phyloP scores from a whole-genome alignment of 176 grass and related monocot genomes.

The Ampelocalamus luodianensis region DNA sequence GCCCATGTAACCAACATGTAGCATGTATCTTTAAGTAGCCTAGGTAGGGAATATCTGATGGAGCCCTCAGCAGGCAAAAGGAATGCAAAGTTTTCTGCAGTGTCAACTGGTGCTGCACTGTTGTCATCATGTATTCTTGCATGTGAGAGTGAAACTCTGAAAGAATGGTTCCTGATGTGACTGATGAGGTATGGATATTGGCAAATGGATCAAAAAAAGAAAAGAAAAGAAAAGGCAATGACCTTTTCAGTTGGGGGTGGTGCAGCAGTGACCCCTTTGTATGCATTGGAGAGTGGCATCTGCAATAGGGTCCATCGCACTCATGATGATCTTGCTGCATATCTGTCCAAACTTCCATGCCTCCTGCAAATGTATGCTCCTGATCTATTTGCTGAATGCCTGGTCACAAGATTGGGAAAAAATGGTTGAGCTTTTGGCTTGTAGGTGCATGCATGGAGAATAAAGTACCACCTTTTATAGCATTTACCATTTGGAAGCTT shows the following conservation, averaged over 20 bases:
- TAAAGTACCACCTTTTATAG: constrained; percentile 38
- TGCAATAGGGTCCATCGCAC: constrained; percentile 39
- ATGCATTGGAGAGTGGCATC: constrained; percentile 45
- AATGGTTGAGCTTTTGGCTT: constrained; percentile 29
- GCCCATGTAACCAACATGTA: constrained; percentile 7
- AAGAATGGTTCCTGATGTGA: constrained; percentile 60
- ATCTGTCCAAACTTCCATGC: constrained; percentile 56
- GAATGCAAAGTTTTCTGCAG: constrained; percentile 18
- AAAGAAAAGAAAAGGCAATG: constrained; percentile 28
- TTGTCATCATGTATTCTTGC: constrained; percentile 16
- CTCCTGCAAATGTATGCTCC: constrained; percentile 46
- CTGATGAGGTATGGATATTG: constrained; percentile 27
- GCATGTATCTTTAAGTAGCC: not conserved
- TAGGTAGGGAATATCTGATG: constrained; percentile 37
- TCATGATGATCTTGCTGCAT: constrained; percentile 48
- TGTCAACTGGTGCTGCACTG: constrained; percentile 31
- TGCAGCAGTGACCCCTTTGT: constrained; percentile 43
- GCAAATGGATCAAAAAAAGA: constrained; percentile 21
- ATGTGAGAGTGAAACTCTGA: constrained; percentile 20
- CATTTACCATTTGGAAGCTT: constrained; percentile 2
- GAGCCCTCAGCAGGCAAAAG: constrained; percentile 2
- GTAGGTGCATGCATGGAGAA: constrained; percentile 35
- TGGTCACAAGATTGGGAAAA: constrained; percentile 32
- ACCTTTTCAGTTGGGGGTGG: constrained; percentile 56
- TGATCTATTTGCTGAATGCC: constrained; percentile 41